Percentiles rank a stretch among this genome's conserved stretches.
These are phyloP conservation scores for Chalciporus pseudorubinellus DNA, from an alignment of 768 basidiomycete genomes.

Conservation along the genomic window DNA sequence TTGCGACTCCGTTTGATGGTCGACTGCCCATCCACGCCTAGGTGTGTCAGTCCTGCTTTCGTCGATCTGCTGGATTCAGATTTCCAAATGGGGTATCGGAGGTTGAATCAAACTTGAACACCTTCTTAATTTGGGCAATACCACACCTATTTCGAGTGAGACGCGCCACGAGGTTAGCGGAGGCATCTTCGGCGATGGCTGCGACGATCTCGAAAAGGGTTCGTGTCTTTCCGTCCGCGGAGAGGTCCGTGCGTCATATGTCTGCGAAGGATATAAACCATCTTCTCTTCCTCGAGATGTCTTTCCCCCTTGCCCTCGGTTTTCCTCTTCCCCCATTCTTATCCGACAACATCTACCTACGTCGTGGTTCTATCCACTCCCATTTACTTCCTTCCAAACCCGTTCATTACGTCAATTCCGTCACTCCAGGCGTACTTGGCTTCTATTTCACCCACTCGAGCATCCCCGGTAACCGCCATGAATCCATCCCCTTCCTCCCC, in stretches of 20 bases:
- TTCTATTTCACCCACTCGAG: constrained; percentile 13
- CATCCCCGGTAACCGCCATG: constrained; percentile 29
- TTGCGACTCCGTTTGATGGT: no score
- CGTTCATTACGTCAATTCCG: constrained; percentile 24
- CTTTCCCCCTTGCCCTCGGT: constrained; percentile 9
- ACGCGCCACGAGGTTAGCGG: constrained; percentile 17
- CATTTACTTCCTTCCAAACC: constrained; percentile 6
- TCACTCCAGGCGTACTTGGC: constrained; percentile 10
- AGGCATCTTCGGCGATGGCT: constrained; percentile 23
- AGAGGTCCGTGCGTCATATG: constrained; percentile 30
- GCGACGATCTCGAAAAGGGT: constrained; percentile 16
- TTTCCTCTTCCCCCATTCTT: constrained; percentile 12
- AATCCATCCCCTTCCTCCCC: constrained; percentile 22
- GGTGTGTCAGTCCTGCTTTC: no score
- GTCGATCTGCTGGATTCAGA: background rate
- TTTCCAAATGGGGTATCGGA: constrained; percentile 4
- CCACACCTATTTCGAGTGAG: constrained; percentile 6
- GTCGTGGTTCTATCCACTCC: constrained; percentile 14
- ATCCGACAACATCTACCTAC: constrained; percentile 12
- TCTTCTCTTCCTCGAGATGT: constrained; percentile 5
- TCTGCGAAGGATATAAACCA: constrained; percentile 24
- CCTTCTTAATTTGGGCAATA: constrained; percentile 24
- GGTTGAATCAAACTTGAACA: constrained; percentile 27
- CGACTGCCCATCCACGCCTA: no score
- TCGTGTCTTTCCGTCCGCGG: constrained; percentile 17